Percentiles rank a stretch among this genome's conserved stretches.
phyloP scores from a whole-genome alignment of 1,139 yeast genomes.

The Ogataea hybrid region DNA sequence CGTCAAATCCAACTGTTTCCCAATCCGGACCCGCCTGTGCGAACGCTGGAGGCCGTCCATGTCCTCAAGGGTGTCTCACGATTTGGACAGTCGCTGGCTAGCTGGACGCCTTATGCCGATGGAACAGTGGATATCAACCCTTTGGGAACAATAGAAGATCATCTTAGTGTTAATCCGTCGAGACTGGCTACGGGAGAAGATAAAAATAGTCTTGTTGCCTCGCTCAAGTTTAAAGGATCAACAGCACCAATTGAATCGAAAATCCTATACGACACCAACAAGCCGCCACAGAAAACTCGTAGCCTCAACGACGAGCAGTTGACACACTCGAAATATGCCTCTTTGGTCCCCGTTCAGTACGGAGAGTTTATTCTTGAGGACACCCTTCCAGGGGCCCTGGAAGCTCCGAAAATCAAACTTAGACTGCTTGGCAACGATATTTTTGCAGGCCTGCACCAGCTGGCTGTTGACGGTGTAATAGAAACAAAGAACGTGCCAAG shows the following conservation, averaged over 20 bases:
- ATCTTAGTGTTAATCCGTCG: constrained; percentile 23
- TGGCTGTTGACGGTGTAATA: constrained; percentile 53
- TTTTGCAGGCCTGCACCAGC: constrained; percentile 75
- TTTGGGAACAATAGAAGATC: constrained; percentile 42
- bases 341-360: constrained; percentile 54
- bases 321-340: constrained; percentile 36
- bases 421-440: constrained; percentile 70
- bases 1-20: constrained; percentile 33
- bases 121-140: constrained; percentile 63
- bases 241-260: constrained; percentile 37
- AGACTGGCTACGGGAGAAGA: constrained; percentile 17
- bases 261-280: constrained; percentile 39
- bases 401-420: constrained; percentile 39
- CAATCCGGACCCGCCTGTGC: constrained; percentile 45
- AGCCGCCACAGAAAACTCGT: constrained; percentile 23
- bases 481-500: constrained; percentile 61
- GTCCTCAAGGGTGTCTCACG: constrained; percentile 61
- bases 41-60: constrained; percentile 53
- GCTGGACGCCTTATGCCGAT: constrained; percentile 72
- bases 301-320: constrained; percentile 1
- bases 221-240: constrained; percentile 58
- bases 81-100: constrained; percentile 56
- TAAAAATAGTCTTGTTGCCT: constrained; percentile 41
- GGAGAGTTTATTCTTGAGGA: constrained; percentile 42
- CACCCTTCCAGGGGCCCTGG: constrained; percentile 6